A percentile compares a stretch with the other conserved stretches of the same genome.
These are phyloP conservation scores for Fusarium equiseti DNA, from an alignment of 2,329 filamentous ascomycete genomes.

Conservation along the genomic window DNA sequence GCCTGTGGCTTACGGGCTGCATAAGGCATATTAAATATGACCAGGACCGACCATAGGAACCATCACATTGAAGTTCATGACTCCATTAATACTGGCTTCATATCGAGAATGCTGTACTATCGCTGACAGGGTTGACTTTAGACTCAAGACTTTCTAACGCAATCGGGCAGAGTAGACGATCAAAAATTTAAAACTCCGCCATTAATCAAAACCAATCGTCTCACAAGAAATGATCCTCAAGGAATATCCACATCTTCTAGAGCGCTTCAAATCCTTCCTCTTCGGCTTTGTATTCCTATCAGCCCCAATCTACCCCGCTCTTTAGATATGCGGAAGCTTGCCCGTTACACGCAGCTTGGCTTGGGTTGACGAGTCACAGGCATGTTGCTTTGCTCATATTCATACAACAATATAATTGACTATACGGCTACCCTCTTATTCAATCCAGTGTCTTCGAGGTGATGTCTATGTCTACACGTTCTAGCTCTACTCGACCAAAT, in stretches of 20 bases:
- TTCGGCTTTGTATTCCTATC: slow-evolving; percentile 14
- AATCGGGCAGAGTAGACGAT: slow-evolving; percentile 35
- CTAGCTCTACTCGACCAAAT: slow-evolving; percentile 16
- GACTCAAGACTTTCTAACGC: slow-evolving; percentile 19
- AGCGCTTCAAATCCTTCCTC: slow-evolving; percentile 5
- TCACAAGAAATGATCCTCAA: not conserved
- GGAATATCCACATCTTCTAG: slow-evolving; percentile 27
- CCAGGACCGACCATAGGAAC: not conserved
- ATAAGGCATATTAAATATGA: not conserved
- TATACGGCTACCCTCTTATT: not conserved
- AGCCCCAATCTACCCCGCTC: slow-evolving; percentile 26
- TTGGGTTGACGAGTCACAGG: not conserved
- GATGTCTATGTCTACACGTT: slow-evolving; percentile 25
- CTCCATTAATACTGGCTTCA: not conserved
- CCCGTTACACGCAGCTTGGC: not conserved
- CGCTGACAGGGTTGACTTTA: not conserved
- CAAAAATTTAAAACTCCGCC: slow-evolving; percentile 16
- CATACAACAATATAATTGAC: slow-evolving; percentile 13
- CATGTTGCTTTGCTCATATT: not conserved
- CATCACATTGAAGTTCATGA: not conserved
- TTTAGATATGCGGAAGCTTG: slow-evolving; percentile 2
- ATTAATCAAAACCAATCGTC: slow-evolving; percentile 8
- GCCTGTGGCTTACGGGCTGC: not conserved
- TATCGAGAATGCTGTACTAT: not conserved
- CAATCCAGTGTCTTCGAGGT: not conserved